These are phyloP conservation scores for Elaeagnus macrophylla DNA, from an alignment of 306 rosid genomes.

Conservation along the genomic window DNA sequence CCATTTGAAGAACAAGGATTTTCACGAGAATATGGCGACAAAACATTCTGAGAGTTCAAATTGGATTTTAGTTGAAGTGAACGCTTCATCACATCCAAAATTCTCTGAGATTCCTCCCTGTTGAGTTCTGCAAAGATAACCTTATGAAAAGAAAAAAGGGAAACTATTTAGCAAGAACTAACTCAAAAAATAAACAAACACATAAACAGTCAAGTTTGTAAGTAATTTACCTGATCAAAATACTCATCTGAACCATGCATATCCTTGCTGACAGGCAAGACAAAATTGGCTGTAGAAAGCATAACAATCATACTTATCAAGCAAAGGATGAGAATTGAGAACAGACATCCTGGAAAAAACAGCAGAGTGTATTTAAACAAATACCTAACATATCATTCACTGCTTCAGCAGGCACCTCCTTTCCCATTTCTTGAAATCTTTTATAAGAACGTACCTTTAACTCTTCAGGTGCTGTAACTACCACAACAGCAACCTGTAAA, in stretches of 20 bases:
- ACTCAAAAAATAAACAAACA: constrained; percentile 2
- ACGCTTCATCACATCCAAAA: constrained; percentile 45
- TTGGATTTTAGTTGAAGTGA: constrained; percentile 13
- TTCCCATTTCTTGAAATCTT: constrained; percentile 38
- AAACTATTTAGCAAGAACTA: neutral
- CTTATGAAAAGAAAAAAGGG: constrained; percentile 20
- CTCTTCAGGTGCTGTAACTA: constrained; percentile 31
- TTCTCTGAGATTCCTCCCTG: constrained; percentile 35
- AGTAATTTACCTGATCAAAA: constrained; percentile 39
- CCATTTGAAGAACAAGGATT: neutral
- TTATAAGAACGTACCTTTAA: constrained; percentile 28
- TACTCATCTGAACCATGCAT: constrained; percentile 39
- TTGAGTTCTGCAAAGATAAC: constrained; percentile 51
- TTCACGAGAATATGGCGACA: constrained; percentile 3
- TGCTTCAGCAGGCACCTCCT: constrained; percentile 45
- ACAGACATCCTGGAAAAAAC: neutral
- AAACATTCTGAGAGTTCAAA: neutral
- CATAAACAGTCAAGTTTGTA: neutral
- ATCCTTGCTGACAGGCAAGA: constrained; percentile 47
- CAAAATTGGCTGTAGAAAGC: constrained; percentile 35
- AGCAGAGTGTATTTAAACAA: too few species aligned
- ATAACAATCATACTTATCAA: constrained; percentile 9
- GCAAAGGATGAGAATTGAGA: neutral
- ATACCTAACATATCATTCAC: constrained; percentile 41
- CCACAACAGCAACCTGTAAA: constrained; percentile 47